Evolutionary conservation across 2,329 filamentous ascomycete genomes (phyloP).

Genomic region (Alternaria sp.): DNA sequence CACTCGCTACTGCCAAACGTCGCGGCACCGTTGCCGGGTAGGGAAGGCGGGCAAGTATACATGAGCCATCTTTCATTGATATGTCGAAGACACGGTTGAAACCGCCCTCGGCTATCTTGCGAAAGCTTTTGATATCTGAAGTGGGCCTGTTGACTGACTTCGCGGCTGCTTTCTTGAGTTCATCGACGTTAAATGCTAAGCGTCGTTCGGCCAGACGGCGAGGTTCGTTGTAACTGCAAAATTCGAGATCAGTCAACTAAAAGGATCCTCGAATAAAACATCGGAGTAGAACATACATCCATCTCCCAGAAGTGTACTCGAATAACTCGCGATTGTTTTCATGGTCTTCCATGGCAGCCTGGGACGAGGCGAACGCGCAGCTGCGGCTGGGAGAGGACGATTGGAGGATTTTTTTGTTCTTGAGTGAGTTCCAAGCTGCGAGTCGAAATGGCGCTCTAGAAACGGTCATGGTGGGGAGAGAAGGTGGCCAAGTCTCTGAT

Average conservation of each 20-base stretch:
- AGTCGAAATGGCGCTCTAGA: too few species aligned
- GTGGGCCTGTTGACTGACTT: slow-evolving; percentile 25
- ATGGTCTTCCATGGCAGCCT: too few species aligned
- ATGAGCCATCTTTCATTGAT: slow-evolving; percentile 38
- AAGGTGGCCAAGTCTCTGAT: too few species aligned
- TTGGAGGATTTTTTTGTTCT: too few species aligned
- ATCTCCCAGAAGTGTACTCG: slow-evolving; percentile 42
- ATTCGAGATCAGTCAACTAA: background rate
- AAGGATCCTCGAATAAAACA: background rate
- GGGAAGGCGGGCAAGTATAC: slow-evolving; percentile 46
- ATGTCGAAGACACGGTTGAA: slow-evolving; percentile 50
- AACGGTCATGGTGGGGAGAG: too few species aligned
- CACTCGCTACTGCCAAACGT: slow-evolving; percentile 47
- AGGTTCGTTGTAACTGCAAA: slow-evolving; percentile 33
- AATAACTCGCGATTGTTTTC: slow-evolving; percentile 27
- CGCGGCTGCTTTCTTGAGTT: slow-evolving; percentile 33
- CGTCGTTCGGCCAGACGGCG: slow-evolving; percentile 30
- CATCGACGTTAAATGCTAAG: slow-evolving; percentile 33
- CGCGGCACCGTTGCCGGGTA: slow-evolving; percentile 44
- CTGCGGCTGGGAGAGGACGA: too few species aligned
- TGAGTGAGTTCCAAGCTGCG: too few species aligned
- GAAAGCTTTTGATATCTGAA: slow-evolving; percentile 33
- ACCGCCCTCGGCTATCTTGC: slow-evolving; percentile 50
- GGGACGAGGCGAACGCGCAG: too few species aligned
- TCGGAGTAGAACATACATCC: slow-evolving; percentile 29